phyloP scores from a whole-genome alignment of 495 filamentous ascomycete genomes.

The Filosporella fistucella region DNA sequence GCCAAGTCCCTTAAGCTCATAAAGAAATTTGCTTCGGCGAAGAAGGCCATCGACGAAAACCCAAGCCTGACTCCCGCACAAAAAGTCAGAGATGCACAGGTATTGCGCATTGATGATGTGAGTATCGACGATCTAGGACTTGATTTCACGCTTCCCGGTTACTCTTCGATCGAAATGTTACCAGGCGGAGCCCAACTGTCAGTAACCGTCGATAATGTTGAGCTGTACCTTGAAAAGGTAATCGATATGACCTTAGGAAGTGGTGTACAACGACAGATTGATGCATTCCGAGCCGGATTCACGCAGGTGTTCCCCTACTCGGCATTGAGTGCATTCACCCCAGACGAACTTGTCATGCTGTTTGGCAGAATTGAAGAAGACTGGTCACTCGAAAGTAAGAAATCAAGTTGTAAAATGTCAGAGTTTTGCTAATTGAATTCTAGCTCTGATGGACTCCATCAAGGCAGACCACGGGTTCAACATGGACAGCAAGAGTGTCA shows the following conservation, averaged over 20 bases:
- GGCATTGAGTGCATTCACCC: slow-evolving; percentile 89
- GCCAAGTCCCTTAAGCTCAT: slow-evolving; percentile 82
- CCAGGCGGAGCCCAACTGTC: slow-evolving; percentile 64
- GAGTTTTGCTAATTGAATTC: slow-evolving; percentile 11
- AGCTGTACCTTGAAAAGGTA: slow-evolving; percentile 80
- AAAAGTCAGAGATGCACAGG: slow-evolving; percentile 62
- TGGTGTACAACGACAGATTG: slow-evolving; percentile 84
- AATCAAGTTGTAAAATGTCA: slow-evolving; percentile 16
- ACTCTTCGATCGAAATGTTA: slow-evolving; percentile 82
- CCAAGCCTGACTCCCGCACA: slow-evolving; percentile 55
- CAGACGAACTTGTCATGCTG: slow-evolving; percentile 91
- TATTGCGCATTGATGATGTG: slow-evolving; percentile 67
- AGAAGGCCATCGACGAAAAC: slow-evolving; percentile 74
- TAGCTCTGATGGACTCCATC: slow-evolving; percentile 94
- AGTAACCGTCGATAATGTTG: slow-evolving; percentile 88
- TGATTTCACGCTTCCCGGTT: slow-evolving; percentile 93
- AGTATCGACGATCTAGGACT: slow-evolving; percentile 82
- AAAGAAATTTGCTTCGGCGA: slow-evolving; percentile 80
- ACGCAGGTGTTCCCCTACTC: slow-evolving; percentile 96
- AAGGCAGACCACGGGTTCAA: slow-evolving; percentile 99
- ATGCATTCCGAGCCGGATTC: slow-evolving; percentile 88
- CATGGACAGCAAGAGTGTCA: slow-evolving; percentile 96
- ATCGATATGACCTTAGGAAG: slow-evolving; percentile 85
- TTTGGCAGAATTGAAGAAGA: slow-evolving; percentile 95
- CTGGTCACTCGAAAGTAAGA: slow-evolving; percentile 93